Evolutionary conservation across 768 basidiomycete genomes (phyloP).

Genomic region (Trametes cinnabarina): DNA sequence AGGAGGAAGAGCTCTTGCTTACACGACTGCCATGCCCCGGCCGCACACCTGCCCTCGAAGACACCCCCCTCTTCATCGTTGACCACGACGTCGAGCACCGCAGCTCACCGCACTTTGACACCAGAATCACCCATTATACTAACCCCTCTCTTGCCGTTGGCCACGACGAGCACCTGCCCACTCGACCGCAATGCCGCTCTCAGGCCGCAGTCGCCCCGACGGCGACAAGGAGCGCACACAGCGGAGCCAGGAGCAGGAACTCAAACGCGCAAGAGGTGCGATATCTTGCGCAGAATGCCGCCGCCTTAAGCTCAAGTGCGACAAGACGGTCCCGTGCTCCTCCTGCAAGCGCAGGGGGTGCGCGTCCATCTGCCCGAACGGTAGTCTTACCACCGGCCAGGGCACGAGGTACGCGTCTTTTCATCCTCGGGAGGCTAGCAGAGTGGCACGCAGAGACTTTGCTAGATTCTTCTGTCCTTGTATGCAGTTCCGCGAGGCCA

Average conservation of each 20-base stretch:
- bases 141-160: constrained; percentile 1
- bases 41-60: not conserved
- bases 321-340: constrained; percentile 60
- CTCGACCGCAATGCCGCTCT: constrained; percentile 20
- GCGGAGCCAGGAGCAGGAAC: constrained; percentile 53
- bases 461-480: not conserved
- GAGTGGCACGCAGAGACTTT: not conserved
- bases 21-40: constrained; percentile 6
- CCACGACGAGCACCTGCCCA: not conserved
- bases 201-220: constrained; percentile 21
- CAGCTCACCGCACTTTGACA: not conserved
- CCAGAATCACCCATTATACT: too few relatives aligned
- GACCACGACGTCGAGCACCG: constrained; percentile 5
- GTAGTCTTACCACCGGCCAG: constrained; percentile 72
- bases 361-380: constrained; percentile 76
- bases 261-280: constrained; percentile 71
- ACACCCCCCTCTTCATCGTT: constrained; percentile 3
- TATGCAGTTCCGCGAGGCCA: not conserved
- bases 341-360: constrained; percentile 71
- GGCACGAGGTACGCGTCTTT: constrained; percentile 59
- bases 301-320: constrained; percentile 45
- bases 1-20: constrained; percentile 1
- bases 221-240: constrained; percentile 25
- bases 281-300: constrained; percentile 77
- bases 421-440: not conserved